Evolutionary conservation across 768 basidiomycete species (phyloP).

Genomic region (Fomitopsis serialis): DNA sequence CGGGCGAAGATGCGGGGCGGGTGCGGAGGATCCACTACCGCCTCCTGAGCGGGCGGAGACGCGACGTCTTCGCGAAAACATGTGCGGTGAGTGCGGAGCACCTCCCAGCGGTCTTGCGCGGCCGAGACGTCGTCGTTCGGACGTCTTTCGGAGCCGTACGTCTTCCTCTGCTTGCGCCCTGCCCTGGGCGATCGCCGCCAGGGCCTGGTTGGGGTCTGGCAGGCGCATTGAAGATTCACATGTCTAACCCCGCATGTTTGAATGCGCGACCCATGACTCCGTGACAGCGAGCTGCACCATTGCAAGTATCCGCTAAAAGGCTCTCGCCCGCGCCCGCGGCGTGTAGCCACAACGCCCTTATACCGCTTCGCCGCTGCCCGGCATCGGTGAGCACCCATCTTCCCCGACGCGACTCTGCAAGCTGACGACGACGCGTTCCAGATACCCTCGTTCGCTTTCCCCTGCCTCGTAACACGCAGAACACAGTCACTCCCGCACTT

Average conservation of each 20-base stretch:
- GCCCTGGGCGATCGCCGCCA: background rate
- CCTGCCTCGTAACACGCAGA: background rate
- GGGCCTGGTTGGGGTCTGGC: background rate
- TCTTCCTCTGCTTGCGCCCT: too few relatives aligned
- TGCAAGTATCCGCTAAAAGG: background rate
- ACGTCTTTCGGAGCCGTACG: background rate
- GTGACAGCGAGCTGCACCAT: background rate
- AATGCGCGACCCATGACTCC: background rate
- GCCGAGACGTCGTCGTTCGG: background rate
- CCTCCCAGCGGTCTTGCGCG: background rate
- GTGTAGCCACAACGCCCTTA: background rate
- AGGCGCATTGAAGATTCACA: background rate
- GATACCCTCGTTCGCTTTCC: background rate
- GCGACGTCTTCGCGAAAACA: background rate
- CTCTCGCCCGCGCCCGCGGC: background rate
- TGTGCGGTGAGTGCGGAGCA: background rate
- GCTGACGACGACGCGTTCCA: background rate
- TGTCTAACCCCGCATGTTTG: background rate
- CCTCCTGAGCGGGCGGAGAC: too few relatives aligned
- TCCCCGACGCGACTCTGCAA: background rate
- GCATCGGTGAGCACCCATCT: background rate
- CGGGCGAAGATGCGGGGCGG: background rate
- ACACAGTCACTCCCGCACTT: background rate
- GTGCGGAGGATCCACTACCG: background rate
- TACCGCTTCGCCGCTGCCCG: background rate